Base-by-base conservation (phyloP, 805 yeast genomes). In the Yamadazyma nakazawae region DNA sequence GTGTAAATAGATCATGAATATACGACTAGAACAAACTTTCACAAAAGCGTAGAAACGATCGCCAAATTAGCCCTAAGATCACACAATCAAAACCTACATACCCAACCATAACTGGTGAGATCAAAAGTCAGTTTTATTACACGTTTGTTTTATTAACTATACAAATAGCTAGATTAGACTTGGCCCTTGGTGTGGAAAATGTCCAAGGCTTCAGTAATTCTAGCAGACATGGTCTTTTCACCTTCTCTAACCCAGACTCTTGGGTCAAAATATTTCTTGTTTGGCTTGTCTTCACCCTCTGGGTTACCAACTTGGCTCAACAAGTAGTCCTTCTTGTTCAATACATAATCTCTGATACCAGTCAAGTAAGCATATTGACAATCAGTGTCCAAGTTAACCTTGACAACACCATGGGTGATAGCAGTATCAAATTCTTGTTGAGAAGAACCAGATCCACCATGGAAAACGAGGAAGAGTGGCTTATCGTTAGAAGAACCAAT, bases 171-270 rank as follows among this genome's bases (percentile, higher is more conserved):
- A 37, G 35, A 21, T 48, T 49, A 52, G 58, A 84, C 67, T 69
- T 78, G 82, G 70, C 71, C 72, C 66, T 78, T 75, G 61, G 95
- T 78, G 79, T 84, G 90, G 96, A 94, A 94, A 68, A 88, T 77
- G 43, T 73, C 78, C 70, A 94, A 79, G 64, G 96, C 95, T 71
- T 82, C 85, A 53, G 86, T 59, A 65, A 94, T 79, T 84, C 97
- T 88, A 59, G 72, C 75, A 58, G 83, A 59, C 97, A 94, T 92
- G 68, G 97, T 90, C 90, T 90, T 90, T 82, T 94, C 99, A 82
- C 99, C 98, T 79, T 92, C 98, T 83, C 98, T 91, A 59, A 94
- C 97, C 99, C 99, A 94, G 75, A 91, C 98, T 85, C 99, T 92
- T 78, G 99, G 99, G 79, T 94, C 99, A 70, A 89, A 94, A 89